A percentile compares a stretch with the other conserved stretches of the same genome.
phyloP scores from a whole-genome alignment of 371 early-diverging fungal species.

The Rhizopus sp. region DNA sequence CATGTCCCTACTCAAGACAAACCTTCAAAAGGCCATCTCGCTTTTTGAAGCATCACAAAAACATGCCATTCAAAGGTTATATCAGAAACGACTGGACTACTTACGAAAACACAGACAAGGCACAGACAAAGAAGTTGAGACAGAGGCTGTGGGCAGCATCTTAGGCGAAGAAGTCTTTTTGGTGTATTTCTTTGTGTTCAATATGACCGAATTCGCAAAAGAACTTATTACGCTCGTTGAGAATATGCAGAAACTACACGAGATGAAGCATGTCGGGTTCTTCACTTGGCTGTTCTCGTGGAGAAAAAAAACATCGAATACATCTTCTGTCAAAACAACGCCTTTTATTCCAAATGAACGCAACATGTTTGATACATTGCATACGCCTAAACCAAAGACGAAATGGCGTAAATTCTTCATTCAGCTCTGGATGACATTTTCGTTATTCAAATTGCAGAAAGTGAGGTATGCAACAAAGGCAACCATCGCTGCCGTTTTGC shows the following conservation, averaged over 20 bases:
- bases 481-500: conserved; percentile 57
- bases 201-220: conserved; percentile 71
- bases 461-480: conserved; percentile 75
- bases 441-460: conserved; percentile 63
- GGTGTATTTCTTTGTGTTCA: conserved; percentile 78
- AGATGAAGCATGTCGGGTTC: conserved; percentile 10
- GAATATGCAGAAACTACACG: conserved; percentile 45
- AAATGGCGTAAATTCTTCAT: conserved; percentile 53
- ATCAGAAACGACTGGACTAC: conserved; percentile 14
- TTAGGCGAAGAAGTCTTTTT: conserved; percentile 69
- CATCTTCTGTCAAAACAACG: background rate
- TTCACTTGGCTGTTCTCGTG: conserved; percentile 18
- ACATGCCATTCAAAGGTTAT: conserved; percentile 35
- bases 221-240: conserved; percentile 62
- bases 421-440: conserved; percentile 58
- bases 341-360: conserved; percentile 52
- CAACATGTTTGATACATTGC: conserved; percentile 60
- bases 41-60: conserved; percentile 47
- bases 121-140: background rate
- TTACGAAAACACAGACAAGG: background rate
- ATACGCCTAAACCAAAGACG: conserved; percentile 67
- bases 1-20: conserved; percentile 26
- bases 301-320: background rate
- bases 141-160: conserved; percentile 25
- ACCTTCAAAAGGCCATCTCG: conserved; percentile 45